Conservation (phyloP, 2,329 filamentous ascomycete species). For the Xylariales sp. region DNA sequence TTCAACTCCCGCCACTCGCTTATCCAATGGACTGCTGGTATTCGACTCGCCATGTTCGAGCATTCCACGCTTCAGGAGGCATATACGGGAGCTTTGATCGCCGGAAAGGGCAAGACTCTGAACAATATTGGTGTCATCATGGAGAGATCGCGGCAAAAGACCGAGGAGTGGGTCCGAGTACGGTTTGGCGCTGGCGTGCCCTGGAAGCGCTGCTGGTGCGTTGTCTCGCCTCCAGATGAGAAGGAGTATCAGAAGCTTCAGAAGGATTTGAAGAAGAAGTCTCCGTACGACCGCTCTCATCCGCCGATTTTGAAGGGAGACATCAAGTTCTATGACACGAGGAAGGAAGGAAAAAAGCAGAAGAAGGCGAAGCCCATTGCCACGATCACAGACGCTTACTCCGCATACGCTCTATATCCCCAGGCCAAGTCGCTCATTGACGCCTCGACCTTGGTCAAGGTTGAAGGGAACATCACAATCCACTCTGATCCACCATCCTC, state of each 20-base stretch:
- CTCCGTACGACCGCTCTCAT: slow-evolving; percentile 71
- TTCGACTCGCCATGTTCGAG: slow-evolving; percentile 90
- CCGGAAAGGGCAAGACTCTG: slow-evolving; percentile 82
- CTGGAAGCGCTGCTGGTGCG: slow-evolving; percentile 96
- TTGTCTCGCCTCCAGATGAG: slow-evolving; percentile 86
- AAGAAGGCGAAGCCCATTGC: slow-evolving; percentile 91
- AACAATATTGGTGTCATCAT: slow-evolving; percentile 91
- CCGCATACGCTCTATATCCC: slow-evolving; percentile 92
- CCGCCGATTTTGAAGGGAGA: slow-evolving; percentile 71
- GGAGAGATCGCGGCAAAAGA: slow-evolving; percentile 69
- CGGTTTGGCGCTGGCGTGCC: slow-evolving; percentile 93
- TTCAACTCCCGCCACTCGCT: slow-evolving; percentile 94
- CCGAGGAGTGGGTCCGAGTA: slow-evolving; percentile 92
- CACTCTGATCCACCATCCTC: slow-evolving; percentile 73
- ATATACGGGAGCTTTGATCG: slow-evolving; percentile 92
- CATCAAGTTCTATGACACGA: slow-evolving; percentile 91
- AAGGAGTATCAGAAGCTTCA: slow-evolving; percentile 83
- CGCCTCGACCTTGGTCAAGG: slow-evolving; percentile 87
- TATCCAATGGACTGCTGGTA: slow-evolving; percentile 92
- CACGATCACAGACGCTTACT: slow-evolving; percentile 84
- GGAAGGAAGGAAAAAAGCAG: slow-evolving; percentile 70
- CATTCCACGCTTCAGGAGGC: slow-evolving; percentile 90
- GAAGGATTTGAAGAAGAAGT: slow-evolving; percentile 77
- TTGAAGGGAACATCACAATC: slow-evolving; percentile 86
- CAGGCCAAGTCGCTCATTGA: slow-evolving; percentile 92